Evolutionary conservation across 495 filamentous ascomycete species (phyloP).

Genomic region (Penicillium ucsense): DNA sequence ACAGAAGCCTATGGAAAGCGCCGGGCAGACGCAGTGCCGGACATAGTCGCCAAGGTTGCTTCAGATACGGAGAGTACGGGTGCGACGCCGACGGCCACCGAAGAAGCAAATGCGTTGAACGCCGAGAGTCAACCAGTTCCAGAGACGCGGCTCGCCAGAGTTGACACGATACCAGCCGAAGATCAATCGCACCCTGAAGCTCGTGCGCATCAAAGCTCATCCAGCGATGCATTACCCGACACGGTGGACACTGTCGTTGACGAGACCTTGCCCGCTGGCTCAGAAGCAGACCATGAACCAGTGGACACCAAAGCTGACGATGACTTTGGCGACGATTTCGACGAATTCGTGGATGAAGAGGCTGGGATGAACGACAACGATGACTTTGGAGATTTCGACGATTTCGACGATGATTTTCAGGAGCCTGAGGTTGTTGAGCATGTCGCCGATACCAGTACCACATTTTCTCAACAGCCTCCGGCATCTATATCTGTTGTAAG

Average conservation of each 20-base stretch:
- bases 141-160: conserved; percentile 35
- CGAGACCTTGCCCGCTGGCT: conserved; percentile 25
- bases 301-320: conserved; percentile 18
- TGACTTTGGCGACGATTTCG: conserved; percentile 68
- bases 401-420: conserved; percentile 84
- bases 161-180: conserved; percentile 27
- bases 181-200: conserved; percentile 25
- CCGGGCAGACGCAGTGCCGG: conserved; percentile 75
- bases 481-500: conserved; percentile 42
- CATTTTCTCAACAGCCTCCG: conserved; percentile 28
- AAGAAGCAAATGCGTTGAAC: conserved; percentile 8
- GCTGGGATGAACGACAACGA: conserved; percentile 47
- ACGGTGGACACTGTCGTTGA: conserved; percentile 36
- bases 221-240: conserved; percentile 42
- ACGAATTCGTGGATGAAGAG: conserved; percentile 84
- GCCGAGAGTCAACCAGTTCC: conserved; percentile 24
- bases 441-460: conserved; percentile 11
- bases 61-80: conserved; percentile 15
- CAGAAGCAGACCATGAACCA: conserved; percentile 1
- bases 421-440: conserved; percentile 40
- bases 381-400: conserved; percentile 56
- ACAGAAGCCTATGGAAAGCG: conserved; percentile 67
- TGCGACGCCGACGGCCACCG: conserved; percentile 8
- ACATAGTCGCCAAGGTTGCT: conserved; percentile 43
- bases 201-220: conserved; percentile 31